A percentile compares a stretch with the other conserved stretches of the same genome.
These are phyloP conservation scores for Aureobasidium sp. DNA, from an alignment of 2,329 filamentous ascomycete genomes.

Conservation along the genomic window DNA sequence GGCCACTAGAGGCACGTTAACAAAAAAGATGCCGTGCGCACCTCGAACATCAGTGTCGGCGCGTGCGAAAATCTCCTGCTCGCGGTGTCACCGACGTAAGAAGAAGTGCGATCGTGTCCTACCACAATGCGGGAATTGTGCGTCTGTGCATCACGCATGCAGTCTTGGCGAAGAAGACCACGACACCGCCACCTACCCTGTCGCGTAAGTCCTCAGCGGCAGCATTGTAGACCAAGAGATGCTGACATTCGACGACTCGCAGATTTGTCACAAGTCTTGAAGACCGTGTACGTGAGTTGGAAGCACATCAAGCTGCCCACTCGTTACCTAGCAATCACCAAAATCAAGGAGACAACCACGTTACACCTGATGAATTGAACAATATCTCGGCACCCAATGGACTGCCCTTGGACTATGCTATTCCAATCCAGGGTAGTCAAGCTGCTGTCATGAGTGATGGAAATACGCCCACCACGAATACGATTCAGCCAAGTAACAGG, in stretches of 20 bases:
- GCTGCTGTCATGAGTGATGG: not conserved
- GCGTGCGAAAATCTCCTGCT: slow-evolving; percentile 23
- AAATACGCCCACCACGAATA: not conserved
- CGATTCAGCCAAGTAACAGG: not conserved
- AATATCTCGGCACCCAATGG: no score
- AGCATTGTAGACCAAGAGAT: not conserved
- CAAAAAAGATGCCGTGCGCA: not conserved
- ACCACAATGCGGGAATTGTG: slow-evolving; percentile 36
- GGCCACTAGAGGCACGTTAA: no score
- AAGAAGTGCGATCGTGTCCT: slow-evolving; percentile 38
- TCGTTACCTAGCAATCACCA: not conserved
- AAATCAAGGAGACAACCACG: not conserved
- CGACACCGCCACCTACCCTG: slow-evolving; percentile 36
- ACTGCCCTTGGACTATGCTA: no score
- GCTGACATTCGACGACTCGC: not conserved
- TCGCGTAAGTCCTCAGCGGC: slow-evolving; percentile 29
- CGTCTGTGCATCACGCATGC: slow-evolving; percentile 31
- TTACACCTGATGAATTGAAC: not conserved
- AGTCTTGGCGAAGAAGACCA: slow-evolving; percentile 33
- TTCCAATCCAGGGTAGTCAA: no score
- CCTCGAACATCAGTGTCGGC: not conserved
- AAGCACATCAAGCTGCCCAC: slow-evolving; percentile 19
- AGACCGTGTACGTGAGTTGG: slow-evolving; percentile 23
- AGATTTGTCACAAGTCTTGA: slow-evolving; percentile 34
- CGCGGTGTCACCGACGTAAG: slow-evolving; percentile 38